These are phyloP conservation scores for Schrenkiella parvula DNA, from an alignment of 345 rosid species.

Conservation along the genomic window DNA sequence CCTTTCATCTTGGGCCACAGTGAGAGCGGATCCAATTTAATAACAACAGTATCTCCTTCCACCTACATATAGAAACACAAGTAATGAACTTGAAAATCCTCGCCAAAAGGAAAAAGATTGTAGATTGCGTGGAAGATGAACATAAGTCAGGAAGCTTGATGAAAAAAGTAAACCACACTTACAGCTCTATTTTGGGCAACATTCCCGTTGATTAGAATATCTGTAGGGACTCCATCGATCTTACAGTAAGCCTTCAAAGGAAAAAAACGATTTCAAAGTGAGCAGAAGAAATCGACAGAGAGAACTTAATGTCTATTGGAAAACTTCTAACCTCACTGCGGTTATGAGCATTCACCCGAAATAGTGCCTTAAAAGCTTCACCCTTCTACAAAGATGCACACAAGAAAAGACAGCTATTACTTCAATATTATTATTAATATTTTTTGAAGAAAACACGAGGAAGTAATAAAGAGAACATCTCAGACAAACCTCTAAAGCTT, in stretches of 20 bases:
- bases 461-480: not conserved
- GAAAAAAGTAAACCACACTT: constrained; percentile 33
- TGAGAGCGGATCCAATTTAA: constrained; percentile 60
- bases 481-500: constrained; percentile 66
- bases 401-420: not conserved
- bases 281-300: constrained; percentile 2
- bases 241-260: constrained; percentile 81
- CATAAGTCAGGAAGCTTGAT: not conserved
- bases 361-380: constrained; percentile 61
- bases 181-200: constrained; percentile 88
- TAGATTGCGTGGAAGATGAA: not conserved
- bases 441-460: not conserved
- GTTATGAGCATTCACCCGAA: constrained; percentile 85
- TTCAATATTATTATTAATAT: not conserved
- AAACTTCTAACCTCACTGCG: constrained; percentile 58
- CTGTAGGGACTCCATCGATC: constrained; percentile 79
- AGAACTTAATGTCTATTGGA: not conserved
- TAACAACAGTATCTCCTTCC: constrained; percentile 70
- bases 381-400: constrained; percentile 53
- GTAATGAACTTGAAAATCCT: not conserved
- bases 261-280: not conserved
- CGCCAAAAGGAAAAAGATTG: not conserved
- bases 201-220: constrained; percentile 68
- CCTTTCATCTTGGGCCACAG: constrained; percentile 88
- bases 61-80: constrained; percentile 45